Conservation (phyloP, 139 green algal genomes). For the Chlamydomonas incerta region DNA sequence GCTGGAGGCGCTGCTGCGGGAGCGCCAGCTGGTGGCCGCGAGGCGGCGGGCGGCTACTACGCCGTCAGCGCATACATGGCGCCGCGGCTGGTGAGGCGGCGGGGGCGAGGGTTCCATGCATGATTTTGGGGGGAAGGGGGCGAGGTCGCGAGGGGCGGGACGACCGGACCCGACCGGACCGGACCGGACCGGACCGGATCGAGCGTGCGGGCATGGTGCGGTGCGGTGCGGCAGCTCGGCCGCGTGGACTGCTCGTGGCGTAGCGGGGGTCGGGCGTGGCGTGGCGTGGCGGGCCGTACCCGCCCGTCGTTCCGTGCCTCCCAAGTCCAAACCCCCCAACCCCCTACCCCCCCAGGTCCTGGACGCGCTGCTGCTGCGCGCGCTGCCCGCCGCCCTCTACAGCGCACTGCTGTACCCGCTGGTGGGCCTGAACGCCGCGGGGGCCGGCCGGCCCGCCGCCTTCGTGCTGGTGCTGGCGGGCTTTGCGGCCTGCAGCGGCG, state of each 20-base stretch:
- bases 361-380: slow-evolving; percentile 82
- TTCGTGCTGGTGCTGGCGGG: slow-evolving; percentile 70
- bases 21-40: slow-evolving; percentile 71
- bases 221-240: too few relatives aligned
- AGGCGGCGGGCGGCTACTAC: slow-evolving; percentile 52
- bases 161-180: too few relatives aligned
- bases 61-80: slow-evolving; percentile 7
- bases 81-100: neutral
- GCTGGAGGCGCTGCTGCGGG: slow-evolving; percentile 75
- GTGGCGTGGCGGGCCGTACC: too few relatives aligned
- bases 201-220: too few relatives aligned
- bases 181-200: too few relatives aligned
- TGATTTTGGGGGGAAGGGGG: neutral
- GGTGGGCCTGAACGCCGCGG: slow-evolving; percentile 51
- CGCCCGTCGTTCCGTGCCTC: too few relatives aligned
- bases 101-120: neutral
- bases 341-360: slow-evolving; percentile 45
- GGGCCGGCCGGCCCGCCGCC: slow-evolving; percentile 46
- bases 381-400: slow-evolving; percentile 78
- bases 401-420: slow-evolving; percentile 77
- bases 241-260: too few relatives aligned
- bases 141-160: neutral
- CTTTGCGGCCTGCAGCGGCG: slow-evolving; percentile 67
- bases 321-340: too few relatives aligned
- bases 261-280: too few relatives aligned